Base-by-base conservation (phyloP, 2,329 filamentous ascomycete genomes). In the Neopestalotiopsis sp. region DNA sequence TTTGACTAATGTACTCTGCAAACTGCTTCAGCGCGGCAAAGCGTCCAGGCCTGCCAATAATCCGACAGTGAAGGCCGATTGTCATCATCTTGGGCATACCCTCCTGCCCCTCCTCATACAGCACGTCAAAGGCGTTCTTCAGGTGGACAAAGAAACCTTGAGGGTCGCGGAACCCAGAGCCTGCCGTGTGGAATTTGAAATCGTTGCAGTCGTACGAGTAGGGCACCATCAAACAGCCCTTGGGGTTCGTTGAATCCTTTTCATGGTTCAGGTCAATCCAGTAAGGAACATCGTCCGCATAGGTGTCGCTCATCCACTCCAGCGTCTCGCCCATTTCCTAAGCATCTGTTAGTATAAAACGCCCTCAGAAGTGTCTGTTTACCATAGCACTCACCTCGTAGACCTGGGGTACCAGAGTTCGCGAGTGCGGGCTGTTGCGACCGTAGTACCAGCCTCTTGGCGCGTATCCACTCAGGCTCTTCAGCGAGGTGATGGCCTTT, bases 31-130 rank as follows among this genome's bases (percentile, higher is more conserved):
- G 73, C 1, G 86, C 87, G 61, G 79, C 81, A 69, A 85, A 85
- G 1, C 87, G 79, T 4, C 85, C 87, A 0, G 86, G 86, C 42
- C 85, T 81, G 1, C 86, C 87, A 45, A 85, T 83, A 67, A 86
- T 66, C 7, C 64, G 42, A 45, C 64, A 66, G 49, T 66, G 64
- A 20, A 88, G 74, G 1, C 83, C 85, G 30, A 88, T 82, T 0
- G 86, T 88, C 86, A 88, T 88, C 86, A 88, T 88, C 77, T 86
- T 87, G 4, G 85, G 85, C 71, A 75, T 76, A 1, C 85, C 85
- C 12, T 79, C 79, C 65, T 80, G 75, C 0, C 85, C 86, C 70
- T 88, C 86, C 38, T 84, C 84, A 68, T 87, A 87, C 40, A 88
- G 73, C 20, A 86, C 82, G 72, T 88, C 86, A 66, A 88, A 88